A percentile compares a stretch with the other conserved stretches of the same genome.
phyloP scores from a whole-genome alignment of 2,329 filamentous ascomycete genomes.

The Lojkania enalia region DNA sequence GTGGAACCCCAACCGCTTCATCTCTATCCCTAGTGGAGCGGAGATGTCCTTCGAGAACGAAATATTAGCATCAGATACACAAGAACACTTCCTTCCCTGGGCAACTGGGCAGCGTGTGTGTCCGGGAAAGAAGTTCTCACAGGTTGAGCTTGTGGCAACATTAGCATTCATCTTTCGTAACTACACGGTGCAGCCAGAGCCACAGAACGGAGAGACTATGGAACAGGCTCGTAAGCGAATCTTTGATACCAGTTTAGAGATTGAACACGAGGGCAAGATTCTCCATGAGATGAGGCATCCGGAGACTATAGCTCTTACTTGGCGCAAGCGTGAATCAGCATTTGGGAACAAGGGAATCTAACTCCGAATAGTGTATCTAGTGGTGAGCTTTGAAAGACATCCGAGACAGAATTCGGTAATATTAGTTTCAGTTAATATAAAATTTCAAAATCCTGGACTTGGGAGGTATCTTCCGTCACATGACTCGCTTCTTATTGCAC shows the following conservation, averaged over 20 bases:
- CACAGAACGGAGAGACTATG: slow-evolving; percentile 4
- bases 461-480: no score
- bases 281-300: slow-evolving; percentile 15
- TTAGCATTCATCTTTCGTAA: slow-evolving; percentile 21
- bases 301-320: slow-evolving; percentile 6
- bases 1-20: slow-evolving; percentile 35
- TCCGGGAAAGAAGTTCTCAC: slow-evolving; percentile 38
- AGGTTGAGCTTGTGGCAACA: slow-evolving; percentile 40
- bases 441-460: no score
- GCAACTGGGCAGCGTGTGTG: slow-evolving; percentile 29
- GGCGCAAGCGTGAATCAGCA: no score
- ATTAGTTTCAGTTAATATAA: no score
- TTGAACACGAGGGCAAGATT: slow-evolving; percentile 11
- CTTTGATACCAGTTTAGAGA: neutral
- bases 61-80: slow-evolving; percentile 7
- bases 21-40: no score
- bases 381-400: no score
- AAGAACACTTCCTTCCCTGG: slow-evolving; percentile 26
- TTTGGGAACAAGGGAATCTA: no score
- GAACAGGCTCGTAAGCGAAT: slow-evolving; percentile 2
- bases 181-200: slow-evolving; percentile 5
- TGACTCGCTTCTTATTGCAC: no score
- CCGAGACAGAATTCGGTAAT: no score
- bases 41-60: slow-evolving; percentile 10
- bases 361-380: no score